Evolutionary conservation across 768 basidiomycete genomes (phyloP), one percentile per base, ranked within the genome.

Genomic region (Leucogyrophana mollusca): DNA sequence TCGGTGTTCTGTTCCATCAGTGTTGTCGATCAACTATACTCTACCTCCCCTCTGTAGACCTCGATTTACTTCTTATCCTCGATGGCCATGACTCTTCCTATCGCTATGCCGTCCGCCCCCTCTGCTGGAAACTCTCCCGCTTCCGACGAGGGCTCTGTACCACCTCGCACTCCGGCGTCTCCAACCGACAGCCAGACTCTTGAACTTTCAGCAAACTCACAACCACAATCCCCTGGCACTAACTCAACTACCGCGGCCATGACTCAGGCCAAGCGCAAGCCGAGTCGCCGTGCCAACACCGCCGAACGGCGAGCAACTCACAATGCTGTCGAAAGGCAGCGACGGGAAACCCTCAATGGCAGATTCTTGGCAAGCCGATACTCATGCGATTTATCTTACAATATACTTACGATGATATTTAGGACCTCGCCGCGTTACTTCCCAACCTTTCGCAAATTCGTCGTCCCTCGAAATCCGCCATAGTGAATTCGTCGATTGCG

Each of bases 261-360:
- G 43, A 52, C 68, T n/a, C 77, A 78, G 50, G 61, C 71, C 48
- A 90, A 88, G 63, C 82, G 88, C 65, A 95, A 95, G 66, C 82
- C 90, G 45, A 82, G 80, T 59, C 78, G 92, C 52, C 82, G 94
- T 24, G 94, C 93, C 43, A 97, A 97, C 70, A 97, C 94, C 43
- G 94, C 94, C 42, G 95, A 97, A 66, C 90, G 94, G 67, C 76
- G 95, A 27, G 92, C 93, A 3, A 94, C 90, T 17, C 95, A 99
- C 72, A 99, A 98, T 64, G 95, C 96, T 24, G 92, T 97, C 47
- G 96, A 97, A 73, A 79, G 96, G 41, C 87, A 89, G 60, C 80
- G 95, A 39, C 74, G 95, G 40, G 95, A 98, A 73, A 94, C 89
- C 36, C 73, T 98, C 42, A 99, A 97, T 63, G 82, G 87, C 43